These are phyloP conservation scores for Ajuga chamaepitys DNA, from an alignment of 257 asterid genomes.

Conservation along the genomic window DNA sequence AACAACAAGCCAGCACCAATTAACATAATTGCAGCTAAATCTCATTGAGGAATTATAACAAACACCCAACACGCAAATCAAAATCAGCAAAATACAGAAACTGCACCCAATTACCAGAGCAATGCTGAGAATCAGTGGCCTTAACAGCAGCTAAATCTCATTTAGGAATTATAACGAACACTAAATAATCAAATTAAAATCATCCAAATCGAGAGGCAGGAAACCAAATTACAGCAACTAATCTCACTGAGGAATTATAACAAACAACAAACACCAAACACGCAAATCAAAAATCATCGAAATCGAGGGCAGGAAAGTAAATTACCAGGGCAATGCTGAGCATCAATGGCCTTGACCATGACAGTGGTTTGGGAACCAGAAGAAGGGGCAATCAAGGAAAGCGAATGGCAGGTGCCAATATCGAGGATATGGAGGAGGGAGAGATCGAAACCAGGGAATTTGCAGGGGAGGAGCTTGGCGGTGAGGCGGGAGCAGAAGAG, in stretches of 20 bases:
- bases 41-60: no score
- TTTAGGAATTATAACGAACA: conserved; percentile 32
- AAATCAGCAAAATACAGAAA: background rate
- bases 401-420: conserved; percentile 53
- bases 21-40: background rate
- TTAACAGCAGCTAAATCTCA: conserved; percentile 11
- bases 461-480: conserved; percentile 60
- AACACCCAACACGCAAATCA: conserved; percentile 17
- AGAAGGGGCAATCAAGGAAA: conserved; percentile 47
- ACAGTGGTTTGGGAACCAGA: conserved; percentile 35
- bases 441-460: conserved; percentile 67
- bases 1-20: background rate
- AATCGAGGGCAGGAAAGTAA: no score
- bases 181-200: background rate
- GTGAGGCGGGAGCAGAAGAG: conserved; percentile 75
- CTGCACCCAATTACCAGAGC: no score
- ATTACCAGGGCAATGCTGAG: conserved; percentile 70
- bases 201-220: no score
- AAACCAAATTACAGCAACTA: conserved; percentile 7
- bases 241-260: conserved; percentile 17
- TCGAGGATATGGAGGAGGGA: conserved; percentile 60
- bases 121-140: no score
- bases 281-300: no score
- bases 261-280: conserved; percentile 32
- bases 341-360: conserved; percentile 60